Percentiles rank a stretch among this genome's conserved stretches.
Conservation (phyloP, 2,329 filamentous ascomycete species). For the Periconia sp. region DNA sequence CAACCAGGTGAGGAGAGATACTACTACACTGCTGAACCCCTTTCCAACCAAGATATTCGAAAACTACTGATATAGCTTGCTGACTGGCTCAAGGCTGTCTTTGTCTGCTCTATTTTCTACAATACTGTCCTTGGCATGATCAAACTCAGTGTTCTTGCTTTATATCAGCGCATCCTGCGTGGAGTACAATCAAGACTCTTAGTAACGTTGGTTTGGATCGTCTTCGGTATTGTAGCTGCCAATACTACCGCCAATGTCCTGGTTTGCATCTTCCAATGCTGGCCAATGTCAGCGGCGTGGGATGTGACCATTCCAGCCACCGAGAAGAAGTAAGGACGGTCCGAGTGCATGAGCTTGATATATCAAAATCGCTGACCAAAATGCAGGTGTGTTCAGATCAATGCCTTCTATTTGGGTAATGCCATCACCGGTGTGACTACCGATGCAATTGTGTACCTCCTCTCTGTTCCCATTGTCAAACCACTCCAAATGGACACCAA, state of each 20-base stretch:
- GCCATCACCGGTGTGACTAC: slow-evolving; percentile 27
- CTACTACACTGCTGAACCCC: background rate
- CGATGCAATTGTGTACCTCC: slow-evolving; percentile 27
- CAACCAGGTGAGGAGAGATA: slow-evolving; percentile 27
- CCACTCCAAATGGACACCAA: slow-evolving; percentile 26
- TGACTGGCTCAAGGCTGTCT: slow-evolving; percentile 54
- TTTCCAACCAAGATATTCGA: background rate
- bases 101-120: slow-evolving; percentile 53
- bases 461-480: slow-evolving; percentile 26
- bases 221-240: slow-evolving; percentile 41
- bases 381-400: slow-evolving; percentile 27
- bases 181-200: slow-evolving; percentile 19
- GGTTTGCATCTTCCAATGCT: slow-evolving; percentile 27
- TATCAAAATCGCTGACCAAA: slow-evolving; percentile 1
- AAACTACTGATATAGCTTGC: background rate
- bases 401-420: slow-evolving; percentile 33
- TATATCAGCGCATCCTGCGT: slow-evolving; percentile 42
- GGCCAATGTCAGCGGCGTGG: slow-evolving; percentile 27
- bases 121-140: slow-evolving; percentile 55
- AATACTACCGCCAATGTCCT: slow-evolving; percentile 28
- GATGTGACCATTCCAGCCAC: slow-evolving; percentile 16
- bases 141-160: slow-evolving; percentile 55
- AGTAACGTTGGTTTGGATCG: slow-evolving; percentile 15
- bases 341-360: background rate
- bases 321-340: slow-evolving; percentile 11